phyloP scores from a whole-genome alignment of 2,329 filamentous ascomycete species.

The Verticillium nubilum region DNA sequence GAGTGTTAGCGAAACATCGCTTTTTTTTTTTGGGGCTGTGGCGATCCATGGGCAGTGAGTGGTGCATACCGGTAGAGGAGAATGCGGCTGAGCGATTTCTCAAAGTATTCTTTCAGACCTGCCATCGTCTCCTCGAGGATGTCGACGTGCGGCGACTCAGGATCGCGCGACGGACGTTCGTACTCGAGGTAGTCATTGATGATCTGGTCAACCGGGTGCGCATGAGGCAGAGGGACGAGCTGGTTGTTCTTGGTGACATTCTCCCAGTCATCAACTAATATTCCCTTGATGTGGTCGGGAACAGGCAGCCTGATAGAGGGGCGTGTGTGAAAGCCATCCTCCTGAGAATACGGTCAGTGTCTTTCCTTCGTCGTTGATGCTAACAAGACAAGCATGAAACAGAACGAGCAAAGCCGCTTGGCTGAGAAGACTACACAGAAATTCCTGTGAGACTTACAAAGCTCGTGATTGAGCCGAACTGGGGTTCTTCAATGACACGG shows the following conservation, averaged over 20 bases:
- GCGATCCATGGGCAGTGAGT: neutral
- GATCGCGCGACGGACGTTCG: conserved; percentile 60
- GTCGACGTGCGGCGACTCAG: conserved; percentile 67
- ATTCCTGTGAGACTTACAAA: neutral
- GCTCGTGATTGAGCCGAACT: neutral
- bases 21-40: no score
- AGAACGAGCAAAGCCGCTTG: conserved; percentile 2
- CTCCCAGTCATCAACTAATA: conserved; percentile 98
- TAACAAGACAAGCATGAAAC: neutral
- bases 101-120: conserved; percentile 89
- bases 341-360: conserved; percentile 44
- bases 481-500: neutral
- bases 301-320: conserved; percentile 83
- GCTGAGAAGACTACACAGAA: neutral
- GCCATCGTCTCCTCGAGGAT: conserved; percentile 85
- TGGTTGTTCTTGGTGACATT: conserved; percentile 94
- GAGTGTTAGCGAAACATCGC: conserved; percentile 14
- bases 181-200: conserved; percentile 73
- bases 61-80: conserved; percentile 66
- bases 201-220: conserved; percentile 69
- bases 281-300: conserved; percentile 83
- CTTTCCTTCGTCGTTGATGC: neutral
- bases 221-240: conserved; percentile 77
- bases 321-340: conserved; percentile 78
- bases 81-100: conserved; percentile 81